These are phyloP conservation scores for Tuber borchii DNA, from an alignment of 495 filamentous ascomycete species.

Conservation along the genomic window DNA sequence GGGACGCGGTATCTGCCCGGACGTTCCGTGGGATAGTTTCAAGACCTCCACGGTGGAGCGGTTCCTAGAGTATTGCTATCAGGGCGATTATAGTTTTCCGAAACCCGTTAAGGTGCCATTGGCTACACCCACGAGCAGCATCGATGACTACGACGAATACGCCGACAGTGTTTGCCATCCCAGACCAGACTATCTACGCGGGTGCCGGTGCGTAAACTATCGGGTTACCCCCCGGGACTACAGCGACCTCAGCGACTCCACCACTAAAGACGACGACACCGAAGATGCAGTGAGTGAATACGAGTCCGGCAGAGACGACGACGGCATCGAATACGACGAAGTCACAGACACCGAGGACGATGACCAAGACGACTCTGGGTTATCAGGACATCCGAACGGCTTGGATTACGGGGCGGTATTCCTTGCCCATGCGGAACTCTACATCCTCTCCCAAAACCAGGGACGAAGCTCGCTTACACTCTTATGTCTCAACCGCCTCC, in stretches of 20 bases:
- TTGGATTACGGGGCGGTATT: background rate
- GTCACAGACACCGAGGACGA: background rate
- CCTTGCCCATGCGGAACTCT: background rate
- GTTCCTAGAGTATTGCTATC: slow-evolving; percentile 86
- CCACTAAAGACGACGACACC: background rate
- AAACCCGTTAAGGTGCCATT: background rate
- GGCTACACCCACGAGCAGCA: background rate
- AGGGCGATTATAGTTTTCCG: slow-evolving; percentile 57
- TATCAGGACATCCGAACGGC: background rate
- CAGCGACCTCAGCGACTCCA: background rate
- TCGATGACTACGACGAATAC: background rate
- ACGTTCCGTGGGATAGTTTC: background rate
- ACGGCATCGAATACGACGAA: background rate
- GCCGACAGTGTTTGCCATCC: background rate
- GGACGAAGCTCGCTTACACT: background rate
- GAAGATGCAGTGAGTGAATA: background rate
- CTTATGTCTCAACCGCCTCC: background rate
- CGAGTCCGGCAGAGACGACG: no score
- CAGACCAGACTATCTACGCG: no score
- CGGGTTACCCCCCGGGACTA: background rate
- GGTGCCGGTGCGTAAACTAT: background rate
- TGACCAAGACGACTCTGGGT: background rate
- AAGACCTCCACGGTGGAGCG: slow-evolving; percentile 56
- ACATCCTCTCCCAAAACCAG: background rate
- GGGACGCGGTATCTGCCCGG: background rate